phyloP scores from a whole-genome alignment of 2,329 filamentous ascomycete species.

The Aspergillus phoenicis region DNA sequence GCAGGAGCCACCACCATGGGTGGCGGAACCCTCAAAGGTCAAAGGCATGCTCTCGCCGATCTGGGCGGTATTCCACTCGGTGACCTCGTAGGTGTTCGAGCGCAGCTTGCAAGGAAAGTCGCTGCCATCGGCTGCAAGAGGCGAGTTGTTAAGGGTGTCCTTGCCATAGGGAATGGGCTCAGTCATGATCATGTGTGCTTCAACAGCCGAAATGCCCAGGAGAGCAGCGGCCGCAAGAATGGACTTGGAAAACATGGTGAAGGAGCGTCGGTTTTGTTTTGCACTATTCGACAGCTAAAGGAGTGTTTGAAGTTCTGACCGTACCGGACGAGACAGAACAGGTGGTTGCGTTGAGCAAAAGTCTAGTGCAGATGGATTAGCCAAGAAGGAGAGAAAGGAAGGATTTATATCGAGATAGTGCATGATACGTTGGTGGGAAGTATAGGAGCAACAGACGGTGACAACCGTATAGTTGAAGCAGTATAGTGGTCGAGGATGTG shows the following conservation, averaged over 20 bases:
- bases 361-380: conserved; percentile 7
- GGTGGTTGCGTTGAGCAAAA: conserved; percentile 7
- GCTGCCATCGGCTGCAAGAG: conserved; percentile 61
- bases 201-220: conserved; percentile 58
- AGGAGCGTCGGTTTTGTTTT: conserved; percentile 8
- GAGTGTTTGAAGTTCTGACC: conserved; percentile 29
- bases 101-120: conserved; percentile 84
- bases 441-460: neutral
- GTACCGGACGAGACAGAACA: conserved; percentile 40
- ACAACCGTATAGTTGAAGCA: neutral
- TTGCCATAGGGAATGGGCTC: conserved; percentile 66
- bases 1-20: conserved; percentile 90
- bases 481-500: neutral
- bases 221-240: conserved; percentile 45
- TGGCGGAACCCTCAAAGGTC: conserved; percentile 69
- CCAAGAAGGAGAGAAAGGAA: neutral
- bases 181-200: conserved; percentile 76
- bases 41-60: conserved; percentile 66
- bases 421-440: neutral
- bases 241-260: conserved; percentile 36
- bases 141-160: conserved; percentile 60
- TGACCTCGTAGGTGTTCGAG: conserved; percentile 42
- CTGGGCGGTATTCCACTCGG: conserved; percentile 60
- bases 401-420: neutral
- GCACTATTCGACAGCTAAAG: conserved; percentile 25